These are phyloP conservation scores for Beauveria pseudobassiana DNA, from an alignment of 2,329 filamentous ascomycete genomes.

Conservation along the genomic window DNA sequence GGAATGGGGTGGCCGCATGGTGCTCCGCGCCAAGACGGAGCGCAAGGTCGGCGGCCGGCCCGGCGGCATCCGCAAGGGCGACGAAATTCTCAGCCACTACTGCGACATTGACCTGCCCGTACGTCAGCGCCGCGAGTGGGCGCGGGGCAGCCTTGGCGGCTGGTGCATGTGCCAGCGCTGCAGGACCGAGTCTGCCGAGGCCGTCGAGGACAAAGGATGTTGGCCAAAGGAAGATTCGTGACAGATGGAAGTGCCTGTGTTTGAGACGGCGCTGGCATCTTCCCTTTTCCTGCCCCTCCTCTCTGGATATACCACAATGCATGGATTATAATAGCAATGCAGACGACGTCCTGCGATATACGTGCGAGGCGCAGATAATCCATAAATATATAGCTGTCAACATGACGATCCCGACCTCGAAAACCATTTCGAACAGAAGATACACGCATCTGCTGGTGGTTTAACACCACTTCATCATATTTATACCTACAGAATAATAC, in stretches of 20 bases:
- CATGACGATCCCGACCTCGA: background rate
- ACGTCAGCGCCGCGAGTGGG: constrained; percentile 79
- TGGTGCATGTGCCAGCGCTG: constrained; percentile 83
- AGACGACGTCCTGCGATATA: background rate
- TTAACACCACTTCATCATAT: too few species aligned
- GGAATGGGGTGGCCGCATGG: constrained; percentile 82
- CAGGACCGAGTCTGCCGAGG: constrained; percentile 53
- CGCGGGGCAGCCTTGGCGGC: constrained; percentile 77
- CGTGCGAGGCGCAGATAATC: background rate
- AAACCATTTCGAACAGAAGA: background rate
- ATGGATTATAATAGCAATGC: background rate
- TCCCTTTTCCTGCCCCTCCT: background rate
- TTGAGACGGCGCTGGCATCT: background rate
- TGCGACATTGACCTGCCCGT: constrained; percentile 78
- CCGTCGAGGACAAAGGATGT: background rate
- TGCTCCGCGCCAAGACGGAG: constrained; percentile 55
- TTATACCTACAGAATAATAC: too few species aligned
- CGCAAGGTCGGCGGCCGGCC: constrained; percentile 42
- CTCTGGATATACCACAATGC: background rate
- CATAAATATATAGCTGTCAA: background rate
- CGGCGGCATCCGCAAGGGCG: constrained; percentile 63
- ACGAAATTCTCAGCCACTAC: constrained; percentile 91
- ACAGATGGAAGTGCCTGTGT: background rate
- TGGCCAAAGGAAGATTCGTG: background rate
- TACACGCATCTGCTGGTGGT: background rate